Conservation (phyloP, 176 grass and related monocot species). For the Poa annua region DNA sequence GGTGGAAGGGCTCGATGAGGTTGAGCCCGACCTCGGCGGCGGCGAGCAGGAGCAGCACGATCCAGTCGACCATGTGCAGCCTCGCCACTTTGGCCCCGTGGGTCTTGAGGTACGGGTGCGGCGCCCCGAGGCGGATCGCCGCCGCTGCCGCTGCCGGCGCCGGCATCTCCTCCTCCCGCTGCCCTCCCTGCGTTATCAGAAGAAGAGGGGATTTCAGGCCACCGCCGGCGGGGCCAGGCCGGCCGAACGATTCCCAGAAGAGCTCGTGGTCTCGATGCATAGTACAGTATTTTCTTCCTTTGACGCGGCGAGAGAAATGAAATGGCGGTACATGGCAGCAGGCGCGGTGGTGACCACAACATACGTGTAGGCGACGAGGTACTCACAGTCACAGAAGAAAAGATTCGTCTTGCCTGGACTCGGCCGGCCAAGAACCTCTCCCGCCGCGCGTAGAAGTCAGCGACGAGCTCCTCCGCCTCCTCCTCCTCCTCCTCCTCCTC, state of each 20-base stretch:
- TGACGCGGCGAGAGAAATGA: background rate
- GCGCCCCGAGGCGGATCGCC: background rate
- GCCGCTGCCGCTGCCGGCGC: background rate
- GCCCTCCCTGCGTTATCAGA: background rate
- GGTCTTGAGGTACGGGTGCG: conserved; percentile 42
- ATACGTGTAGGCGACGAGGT: background rate
- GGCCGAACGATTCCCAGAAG: background rate
- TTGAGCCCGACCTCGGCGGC: conserved; percentile 55
- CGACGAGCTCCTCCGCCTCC: conserved; percentile 8
- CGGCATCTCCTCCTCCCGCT: conserved; percentile 34
- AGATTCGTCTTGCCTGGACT: background rate
- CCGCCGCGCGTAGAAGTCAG: background rate
- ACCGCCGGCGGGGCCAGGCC: background rate
- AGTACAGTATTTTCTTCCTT: background rate
- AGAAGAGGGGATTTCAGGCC: background rate
- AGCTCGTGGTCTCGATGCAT: background rate
- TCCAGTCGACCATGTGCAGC: conserved; percentile 61
- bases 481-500: background rate
- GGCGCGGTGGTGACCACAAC: background rate
- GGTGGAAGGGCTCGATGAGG: conserved; percentile 73
- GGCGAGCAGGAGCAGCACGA: conserved; percentile 55
- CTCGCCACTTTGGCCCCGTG: conserved; percentile 45
- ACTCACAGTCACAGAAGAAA: conserved; percentile 32
- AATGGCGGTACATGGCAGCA: background rate
- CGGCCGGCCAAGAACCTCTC: background rate